Evolutionary conservation across 371 early-diverging fungal species (phyloP).

Genomic region (Parasitella parasitica): DNA sequence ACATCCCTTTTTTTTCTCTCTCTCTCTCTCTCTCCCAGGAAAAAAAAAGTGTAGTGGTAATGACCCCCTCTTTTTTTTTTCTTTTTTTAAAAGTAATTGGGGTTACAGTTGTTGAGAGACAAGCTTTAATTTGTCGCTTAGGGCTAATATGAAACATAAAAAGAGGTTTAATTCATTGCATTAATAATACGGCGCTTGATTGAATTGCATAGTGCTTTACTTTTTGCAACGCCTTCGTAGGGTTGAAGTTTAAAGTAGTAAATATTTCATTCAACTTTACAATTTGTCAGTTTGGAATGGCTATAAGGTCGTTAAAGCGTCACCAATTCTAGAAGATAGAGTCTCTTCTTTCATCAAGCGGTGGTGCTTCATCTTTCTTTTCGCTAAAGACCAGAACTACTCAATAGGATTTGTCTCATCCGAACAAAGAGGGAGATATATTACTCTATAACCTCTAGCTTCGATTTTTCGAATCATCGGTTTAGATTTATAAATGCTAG

Average conservation of each 20-base stretch:
- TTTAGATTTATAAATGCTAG: constrained; percentile 15
- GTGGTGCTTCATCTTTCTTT: constrained; percentile 20
- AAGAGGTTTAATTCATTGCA: no score
- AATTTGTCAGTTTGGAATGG: neutral
- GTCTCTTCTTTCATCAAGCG: constrained; percentile 13
- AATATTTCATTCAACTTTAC: neutral
- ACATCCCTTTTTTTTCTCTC: neutral
- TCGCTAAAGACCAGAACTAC: constrained; percentile 10
- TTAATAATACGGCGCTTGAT: neutral
- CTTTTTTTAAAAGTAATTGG: no score
- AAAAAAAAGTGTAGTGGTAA: no score
- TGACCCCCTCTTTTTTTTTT: no score
- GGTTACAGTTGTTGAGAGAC: no score
- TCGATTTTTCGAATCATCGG: constrained; percentile 18
- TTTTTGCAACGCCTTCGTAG: neutral
- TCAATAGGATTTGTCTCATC: constrained; percentile 10
- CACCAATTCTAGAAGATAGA: constrained; percentile 7
- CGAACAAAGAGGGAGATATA: neutral
- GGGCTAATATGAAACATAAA: no score
- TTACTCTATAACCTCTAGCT: constrained; percentile 17
- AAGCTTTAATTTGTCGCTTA: no score
- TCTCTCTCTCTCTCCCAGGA: neutral
- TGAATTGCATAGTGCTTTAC: neutral
- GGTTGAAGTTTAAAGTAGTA: neutral
- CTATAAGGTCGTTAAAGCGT: neutral